Evolutionary conservation across 106 monocot species (phyloP).

Genomic region (Ottelia alismoides): DNA sequence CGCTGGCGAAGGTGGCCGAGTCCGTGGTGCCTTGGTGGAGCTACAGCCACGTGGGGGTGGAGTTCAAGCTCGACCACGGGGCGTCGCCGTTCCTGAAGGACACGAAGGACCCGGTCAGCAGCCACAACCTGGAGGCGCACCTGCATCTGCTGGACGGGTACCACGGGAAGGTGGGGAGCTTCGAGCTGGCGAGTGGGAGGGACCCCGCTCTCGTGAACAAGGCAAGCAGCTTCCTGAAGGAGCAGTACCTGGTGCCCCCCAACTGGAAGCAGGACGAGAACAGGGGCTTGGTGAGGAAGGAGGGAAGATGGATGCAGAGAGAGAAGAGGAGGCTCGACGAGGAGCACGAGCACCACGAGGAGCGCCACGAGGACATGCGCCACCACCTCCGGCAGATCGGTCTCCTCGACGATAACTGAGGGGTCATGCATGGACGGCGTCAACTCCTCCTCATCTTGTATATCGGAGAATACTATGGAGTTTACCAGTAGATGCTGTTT

Average conservation of each 20-base stretch:
- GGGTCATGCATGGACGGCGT: no score
- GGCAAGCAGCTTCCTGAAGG: constrained; percentile 54
- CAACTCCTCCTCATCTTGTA: no score
- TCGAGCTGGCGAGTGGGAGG: constrained; percentile 31
- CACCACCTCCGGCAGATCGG: constrained; percentile 38
- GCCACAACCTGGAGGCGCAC: constrained; percentile 80
- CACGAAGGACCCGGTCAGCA: constrained; percentile 31
- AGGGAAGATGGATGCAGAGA: constrained; percentile 59
- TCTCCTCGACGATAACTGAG: no score
- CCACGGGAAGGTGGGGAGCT: constrained; percentile 40
- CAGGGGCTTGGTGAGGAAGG: constrained; percentile 55
- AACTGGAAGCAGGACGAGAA: constrained; percentile 78
- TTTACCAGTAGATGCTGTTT: no score
- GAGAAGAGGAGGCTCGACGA: constrained; percentile 48
- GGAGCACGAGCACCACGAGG: no score
- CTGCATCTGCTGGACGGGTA: constrained; percentile 86
- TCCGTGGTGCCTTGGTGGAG: constrained; percentile 46
- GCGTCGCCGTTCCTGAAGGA: constrained; percentile 67
- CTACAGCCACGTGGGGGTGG: constrained; percentile 69
- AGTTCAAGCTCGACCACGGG: constrained; percentile 49
- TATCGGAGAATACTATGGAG: no score
- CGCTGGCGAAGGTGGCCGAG: constrained; percentile 20
- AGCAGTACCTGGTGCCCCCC: constrained; percentile 67
- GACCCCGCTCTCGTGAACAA: constrained; percentile 90
- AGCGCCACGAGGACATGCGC: constrained; percentile 30